Conservation (phyloP, 345 rosid genomes). For the Microthlaspi erraticum region DNA sequence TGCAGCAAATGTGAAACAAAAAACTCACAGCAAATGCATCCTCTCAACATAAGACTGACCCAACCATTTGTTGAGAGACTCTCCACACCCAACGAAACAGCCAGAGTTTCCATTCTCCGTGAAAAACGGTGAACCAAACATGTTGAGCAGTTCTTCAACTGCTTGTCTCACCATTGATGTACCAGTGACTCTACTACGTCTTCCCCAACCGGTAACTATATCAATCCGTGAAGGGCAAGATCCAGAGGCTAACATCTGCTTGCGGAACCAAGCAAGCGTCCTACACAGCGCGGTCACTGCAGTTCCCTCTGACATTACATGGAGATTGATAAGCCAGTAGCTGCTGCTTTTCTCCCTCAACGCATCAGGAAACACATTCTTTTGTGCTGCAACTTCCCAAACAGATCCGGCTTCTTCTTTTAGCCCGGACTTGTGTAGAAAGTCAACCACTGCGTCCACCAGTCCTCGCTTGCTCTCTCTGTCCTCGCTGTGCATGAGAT, state of each 20-base stretch:
- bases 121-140: slow-evolving; percentile 82
- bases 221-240: slow-evolving; percentile 73
- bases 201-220: slow-evolving; percentile 96
- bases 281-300: slow-evolving; percentile 82
- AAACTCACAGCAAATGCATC: slow-evolving; percentile 80
- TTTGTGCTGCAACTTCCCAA: slow-evolving; percentile 90
- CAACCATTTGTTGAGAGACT: slow-evolving; percentile 77
- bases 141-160: slow-evolving; percentile 72
- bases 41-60: slow-evolving; percentile 82
- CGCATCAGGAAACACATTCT: slow-evolving; percentile 84
- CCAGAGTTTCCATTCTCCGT: slow-evolving; percentile 83
- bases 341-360: slow-evolving; percentile 74
- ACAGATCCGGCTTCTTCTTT: slow-evolving; percentile 94
- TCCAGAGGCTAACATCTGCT: slow-evolving; percentile 69
- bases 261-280: slow-evolving; percentile 92
- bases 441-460: slow-evolving; percentile 85
- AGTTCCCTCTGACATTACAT: slow-evolving; percentile 97
- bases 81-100: slow-evolving; percentile 88
- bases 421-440: slow-evolving; percentile 88
- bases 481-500: slow-evolving; percentile 92
- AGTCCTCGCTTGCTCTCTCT: slow-evolving; percentile 98
- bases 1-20: slow-evolving; percentile 20
- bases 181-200: slow-evolving; percentile 90
- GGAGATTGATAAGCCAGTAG: slow-evolving; percentile 94
- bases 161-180: slow-evolving; percentile 82